A percentile compares a stretch with the other conserved stretches of the same genome.
Conservation (phyloP, 805 yeast genomes). For the Zygoascus flipseniorum region DNA sequence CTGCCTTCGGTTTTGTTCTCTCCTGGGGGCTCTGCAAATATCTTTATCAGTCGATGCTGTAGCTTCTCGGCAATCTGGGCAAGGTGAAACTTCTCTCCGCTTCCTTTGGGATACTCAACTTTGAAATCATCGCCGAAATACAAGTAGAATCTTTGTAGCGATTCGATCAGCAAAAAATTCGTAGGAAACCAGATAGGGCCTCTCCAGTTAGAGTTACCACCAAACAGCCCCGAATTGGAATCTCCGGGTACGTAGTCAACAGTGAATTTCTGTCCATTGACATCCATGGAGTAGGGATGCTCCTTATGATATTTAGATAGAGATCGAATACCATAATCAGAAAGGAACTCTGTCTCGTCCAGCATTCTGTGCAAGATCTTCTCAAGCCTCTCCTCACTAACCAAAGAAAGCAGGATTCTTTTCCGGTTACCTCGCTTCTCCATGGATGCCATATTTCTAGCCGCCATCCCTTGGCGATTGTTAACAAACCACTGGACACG, state of each 20-base stretch:
- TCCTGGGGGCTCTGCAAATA: slow-evolving; percentile 55
- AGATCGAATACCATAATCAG: slow-evolving; percentile 81
- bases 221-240: slow-evolving; percentile 87
- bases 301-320: slow-evolving; percentile 78
- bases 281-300: slow-evolving; percentile 77
- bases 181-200: slow-evolving; percentile 98
- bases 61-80: slow-evolving; percentile 88
- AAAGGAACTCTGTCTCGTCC: slow-evolving; percentile 78
- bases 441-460: slow-evolving; percentile 82
- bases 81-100: slow-evolving; percentile 65
- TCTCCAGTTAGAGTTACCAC: slow-evolving; percentile 95
- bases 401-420: slow-evolving; percentile 69
- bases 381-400: slow-evolving; percentile 66
- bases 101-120: slow-evolving; percentile 81
- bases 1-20: slow-evolving; percentile 29
- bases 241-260: slow-evolving; percentile 81
- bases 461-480: slow-evolving; percentile 59
- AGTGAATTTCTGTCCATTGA: slow-evolving; percentile 60
- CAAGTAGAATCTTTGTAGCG: slow-evolving; percentile 76
- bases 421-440: slow-evolving; percentile 71
- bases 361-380: slow-evolving; percentile 73
- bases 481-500: slow-evolving; percentile 78
- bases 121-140: slow-evolving; percentile 82
- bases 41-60: slow-evolving; percentile 73
- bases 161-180: slow-evolving; percentile 75